phyloP scores from a whole-genome alignment of 257 asterid genomes.

The Nicotiana knightiana region DNA sequence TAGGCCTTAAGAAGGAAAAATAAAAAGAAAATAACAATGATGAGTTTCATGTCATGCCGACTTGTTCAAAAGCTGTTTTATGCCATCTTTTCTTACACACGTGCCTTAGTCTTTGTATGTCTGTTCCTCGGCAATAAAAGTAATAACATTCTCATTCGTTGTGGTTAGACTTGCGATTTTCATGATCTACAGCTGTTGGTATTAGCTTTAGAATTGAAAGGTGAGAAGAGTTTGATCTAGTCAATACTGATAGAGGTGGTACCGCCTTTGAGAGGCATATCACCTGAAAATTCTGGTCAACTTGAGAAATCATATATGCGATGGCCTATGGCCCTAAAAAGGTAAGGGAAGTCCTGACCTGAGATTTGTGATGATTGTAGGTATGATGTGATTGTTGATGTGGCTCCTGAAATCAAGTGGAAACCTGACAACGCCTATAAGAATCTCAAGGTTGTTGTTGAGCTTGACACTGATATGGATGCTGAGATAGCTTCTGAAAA shows the following conservation, averaged over 20 bases:
- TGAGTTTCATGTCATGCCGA: no score
- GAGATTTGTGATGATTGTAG: constrained; percentile 26
- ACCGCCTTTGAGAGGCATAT: neutral
- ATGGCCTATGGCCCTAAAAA: neutral
- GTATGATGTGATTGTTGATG: constrained; percentile 82
- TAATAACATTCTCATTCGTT: no score
- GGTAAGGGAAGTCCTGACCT: neutral
- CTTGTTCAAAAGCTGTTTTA: no score
- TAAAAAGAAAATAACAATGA: no score
- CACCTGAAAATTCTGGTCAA: neutral
- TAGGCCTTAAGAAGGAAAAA: no score
- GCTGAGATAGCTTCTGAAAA: constrained; percentile 73
- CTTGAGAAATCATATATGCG: neutral
- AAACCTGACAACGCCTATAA: constrained; percentile 83
- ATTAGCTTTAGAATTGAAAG: neutral
- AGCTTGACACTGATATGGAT: constrained; percentile 80
- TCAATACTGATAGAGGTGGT: neutral
- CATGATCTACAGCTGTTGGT: neutral
- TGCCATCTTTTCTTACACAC: no score
- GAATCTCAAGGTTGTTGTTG: constrained; percentile 78
- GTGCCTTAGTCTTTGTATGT: no score
- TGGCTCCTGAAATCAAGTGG: constrained; percentile 89
- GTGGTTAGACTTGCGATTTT: neutral
- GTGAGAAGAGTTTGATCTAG: neutral
- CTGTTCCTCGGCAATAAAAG: no score